These are phyloP conservation scores for Heliosperma pusillum DNA, from an alignment of 148 eudicot species.

Conservation along the genomic window DNA sequence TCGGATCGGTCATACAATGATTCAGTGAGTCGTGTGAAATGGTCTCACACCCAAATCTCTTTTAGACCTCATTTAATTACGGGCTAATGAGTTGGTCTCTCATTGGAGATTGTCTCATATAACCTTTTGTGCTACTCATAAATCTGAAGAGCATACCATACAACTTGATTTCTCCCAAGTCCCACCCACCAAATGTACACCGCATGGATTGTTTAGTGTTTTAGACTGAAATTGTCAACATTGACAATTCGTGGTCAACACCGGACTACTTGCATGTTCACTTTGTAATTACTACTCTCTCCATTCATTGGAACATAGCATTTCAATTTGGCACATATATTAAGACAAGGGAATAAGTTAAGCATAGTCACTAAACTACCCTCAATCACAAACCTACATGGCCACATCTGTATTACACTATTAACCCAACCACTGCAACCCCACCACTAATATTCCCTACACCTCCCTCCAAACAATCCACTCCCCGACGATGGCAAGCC, in stretches of 20 bases:
- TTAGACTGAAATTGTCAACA: neutral
- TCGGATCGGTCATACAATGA: neutral
- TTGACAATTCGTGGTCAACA: neutral
- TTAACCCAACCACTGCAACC: no score
- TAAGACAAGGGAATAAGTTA: no score
- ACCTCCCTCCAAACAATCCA: no score
- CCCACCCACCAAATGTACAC: neutral
- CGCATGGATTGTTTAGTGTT: neutral
- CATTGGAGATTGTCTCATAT: neutral
- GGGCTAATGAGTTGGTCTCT: neutral
- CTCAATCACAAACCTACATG: no score
- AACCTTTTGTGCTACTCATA: neutral
- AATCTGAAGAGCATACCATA: neutral
- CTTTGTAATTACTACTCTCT: neutral
- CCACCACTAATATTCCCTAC: no score
- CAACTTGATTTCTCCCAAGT: neutral
- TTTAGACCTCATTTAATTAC: neutral
- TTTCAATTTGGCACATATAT: no score
- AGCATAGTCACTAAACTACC: no score
- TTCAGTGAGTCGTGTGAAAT: neutral
- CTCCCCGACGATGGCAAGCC: no score
- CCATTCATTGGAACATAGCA: no score
- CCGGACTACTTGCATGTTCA: neutral
- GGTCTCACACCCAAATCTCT: neutral
- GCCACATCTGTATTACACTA: no score